Evolutionary conservation across 306 rosid species (phyloP).

Genomic region (Gastrolobium villosum): DNA sequence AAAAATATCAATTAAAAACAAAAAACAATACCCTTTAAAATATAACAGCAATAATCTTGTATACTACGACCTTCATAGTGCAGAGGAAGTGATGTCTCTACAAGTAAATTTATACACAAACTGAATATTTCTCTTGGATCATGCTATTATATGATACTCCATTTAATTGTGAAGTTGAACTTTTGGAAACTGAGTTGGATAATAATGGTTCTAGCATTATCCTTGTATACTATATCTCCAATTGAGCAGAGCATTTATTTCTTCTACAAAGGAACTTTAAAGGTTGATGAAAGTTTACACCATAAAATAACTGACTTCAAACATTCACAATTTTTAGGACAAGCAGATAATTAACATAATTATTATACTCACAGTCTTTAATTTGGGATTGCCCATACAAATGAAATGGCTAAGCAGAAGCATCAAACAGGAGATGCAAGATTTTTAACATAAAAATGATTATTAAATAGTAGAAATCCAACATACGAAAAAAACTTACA

Average conservation of each 20-base stretch:
- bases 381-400: conserved; percentile 31
- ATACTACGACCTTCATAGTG: too few relatives aligned
- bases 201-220: background rate
- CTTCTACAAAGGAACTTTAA: background rate
- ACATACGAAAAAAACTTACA: conserved; percentile 42
- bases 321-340: background rate
- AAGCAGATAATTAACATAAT: conserved; percentile 13
- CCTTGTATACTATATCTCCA: background rate
- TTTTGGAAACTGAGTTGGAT: too few relatives aligned
- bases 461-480: conserved; percentile 42
- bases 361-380: background rate
- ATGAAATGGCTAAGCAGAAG: conserved; percentile 34
- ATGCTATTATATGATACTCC: background rate
- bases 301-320: background rate
- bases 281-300: conserved; percentile 1
- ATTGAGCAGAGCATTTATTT: conserved; percentile 1
- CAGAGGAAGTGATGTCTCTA: too few relatives aligned
- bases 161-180: too few relatives aligned
- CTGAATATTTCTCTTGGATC: background rate
- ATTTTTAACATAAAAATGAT: conserved; percentile 30
- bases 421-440: conserved; percentile 34
- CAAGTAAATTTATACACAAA: too few relatives aligned
- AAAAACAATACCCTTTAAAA: too few relatives aligned
- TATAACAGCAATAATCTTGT: too few relatives aligned
- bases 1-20: too few relatives aligned